A percentile compares a stretch with the other conserved stretches of the same genome.
Evolutionary conservation across 2,329 filamentous ascomycete genomes (phyloP).

Genomic region (Ophiostoma fasciatum): DNA sequence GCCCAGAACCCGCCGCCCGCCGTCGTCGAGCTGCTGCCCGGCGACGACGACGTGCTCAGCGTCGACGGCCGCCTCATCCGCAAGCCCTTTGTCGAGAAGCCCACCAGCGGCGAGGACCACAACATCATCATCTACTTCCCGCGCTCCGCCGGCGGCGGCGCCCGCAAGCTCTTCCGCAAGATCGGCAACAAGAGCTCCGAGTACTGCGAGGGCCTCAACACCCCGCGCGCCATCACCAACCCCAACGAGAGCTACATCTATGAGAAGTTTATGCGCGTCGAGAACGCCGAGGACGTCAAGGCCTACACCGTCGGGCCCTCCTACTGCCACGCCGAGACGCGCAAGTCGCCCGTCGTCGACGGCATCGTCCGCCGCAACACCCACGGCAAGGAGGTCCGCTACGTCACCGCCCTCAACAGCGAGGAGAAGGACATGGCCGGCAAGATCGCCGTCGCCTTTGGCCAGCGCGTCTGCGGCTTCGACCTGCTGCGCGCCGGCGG

Average conservation of each 20-base stretch:
- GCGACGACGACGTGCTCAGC: constrained; percentile 73
- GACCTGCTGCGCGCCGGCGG: constrained; percentile 78
- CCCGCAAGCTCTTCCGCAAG: constrained; percentile 84
- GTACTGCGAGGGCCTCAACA: constrained; percentile 60
- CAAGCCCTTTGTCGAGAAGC: constrained; percentile 97
- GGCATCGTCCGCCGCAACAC: constrained; percentile 91
- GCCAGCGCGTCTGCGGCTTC: constrained; percentile 90
- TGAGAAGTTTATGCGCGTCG: constrained; percentile 90
- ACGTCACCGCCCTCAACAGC: constrained; percentile 70
- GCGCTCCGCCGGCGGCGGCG: constrained; percentile 72
- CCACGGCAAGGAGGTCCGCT: constrained; percentile 91
- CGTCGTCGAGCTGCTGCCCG: constrained; percentile 72
- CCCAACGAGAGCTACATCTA: constrained; percentile 79
- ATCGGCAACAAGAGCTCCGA: constrained; percentile 99
- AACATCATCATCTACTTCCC: constrained; percentile 98
- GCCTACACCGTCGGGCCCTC: constrained; percentile 89
- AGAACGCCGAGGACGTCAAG: constrained; percentile 97
- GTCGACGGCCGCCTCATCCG: constrained; percentile 71
- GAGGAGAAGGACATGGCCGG: constrained; percentile 77
- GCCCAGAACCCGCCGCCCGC: constrained; percentile 35
- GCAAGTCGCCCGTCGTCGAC: constrained; percentile 94
- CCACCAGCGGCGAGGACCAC: constrained; percentile 94
- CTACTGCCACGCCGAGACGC: constrained; percentile 92
- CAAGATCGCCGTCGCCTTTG: constrained; percentile 82
- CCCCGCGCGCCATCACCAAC: constrained; percentile 72